phyloP scores from a whole-genome alignment of 305 asterid genomes.

The Withania somnifera region DNA sequence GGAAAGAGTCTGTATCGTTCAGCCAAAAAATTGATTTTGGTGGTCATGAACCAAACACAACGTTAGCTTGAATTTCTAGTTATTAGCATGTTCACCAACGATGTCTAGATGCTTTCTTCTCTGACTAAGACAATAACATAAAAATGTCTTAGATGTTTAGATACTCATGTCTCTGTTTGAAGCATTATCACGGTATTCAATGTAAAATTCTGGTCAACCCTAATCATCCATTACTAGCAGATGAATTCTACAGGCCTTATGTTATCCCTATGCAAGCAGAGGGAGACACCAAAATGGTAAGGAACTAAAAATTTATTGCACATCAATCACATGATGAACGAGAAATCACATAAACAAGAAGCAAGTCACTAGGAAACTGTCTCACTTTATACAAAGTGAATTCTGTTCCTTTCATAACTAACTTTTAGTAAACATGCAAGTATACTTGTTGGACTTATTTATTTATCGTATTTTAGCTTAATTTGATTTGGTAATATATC shows the following conservation, averaged over 20 bases:
- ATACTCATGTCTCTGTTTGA: background rate
- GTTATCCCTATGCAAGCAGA: background rate
- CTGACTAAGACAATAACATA: background rate
- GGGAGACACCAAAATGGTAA: background rate
- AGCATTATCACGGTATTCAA: background rate
- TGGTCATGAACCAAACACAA: background rate
- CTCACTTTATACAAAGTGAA: background rate
- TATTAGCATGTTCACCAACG: background rate
- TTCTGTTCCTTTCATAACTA: background rate
- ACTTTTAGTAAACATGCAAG: background rate
- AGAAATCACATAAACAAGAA: background rate
- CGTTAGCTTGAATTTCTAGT: background rate
- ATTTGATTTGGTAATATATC: background rate
- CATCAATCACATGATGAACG: background rate
- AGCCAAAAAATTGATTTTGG: background rate
- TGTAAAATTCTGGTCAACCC: background rate
- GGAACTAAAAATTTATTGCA: conserved; percentile 1
- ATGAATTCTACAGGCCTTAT: background rate
- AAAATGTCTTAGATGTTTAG: background rate
- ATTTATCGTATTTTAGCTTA: background rate
- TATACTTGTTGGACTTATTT: background rate
- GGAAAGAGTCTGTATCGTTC: background rate
- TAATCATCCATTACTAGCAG: background rate
- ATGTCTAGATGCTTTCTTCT: background rate
- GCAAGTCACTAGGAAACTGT: background rate